Evolutionary conservation across 2,329 filamentous ascomycete genomes (phyloP), one percentile per base, ranked within the genome.

Genomic region (Fusarium nurragi): DNA sequence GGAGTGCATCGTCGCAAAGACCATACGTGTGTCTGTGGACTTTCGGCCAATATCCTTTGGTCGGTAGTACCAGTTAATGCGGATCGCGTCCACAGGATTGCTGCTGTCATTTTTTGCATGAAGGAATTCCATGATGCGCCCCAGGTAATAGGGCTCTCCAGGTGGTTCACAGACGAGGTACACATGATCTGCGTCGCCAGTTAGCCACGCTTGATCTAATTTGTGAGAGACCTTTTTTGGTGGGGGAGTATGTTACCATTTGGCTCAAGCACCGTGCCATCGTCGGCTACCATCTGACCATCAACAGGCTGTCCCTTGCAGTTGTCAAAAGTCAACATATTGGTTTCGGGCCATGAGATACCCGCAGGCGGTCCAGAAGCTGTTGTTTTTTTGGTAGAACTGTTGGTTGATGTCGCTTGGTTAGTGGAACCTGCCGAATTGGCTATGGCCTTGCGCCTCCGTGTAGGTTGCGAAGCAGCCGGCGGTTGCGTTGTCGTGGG

Each of bases 1-100:
- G 23, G 95, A 98, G 78, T 99, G 95, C 95, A 99, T 99, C 26
- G 95, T 97, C 64, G 93, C 94, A 79, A 94, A 97, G 49, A 99
- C 88, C 72, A 94, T 84, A 63, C 95, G 91, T 59, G 92, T 94
- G 82, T 99, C 95, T 76, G 91, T 90, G 70, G 92, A 90, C 80
- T 94, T 95, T 70, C 94, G 92, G 69, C 92, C 92, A 74, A 98
- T 97, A 79, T 99, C 95, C 78, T 95, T 93, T 54, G 95, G 94
- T 37, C 95, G 89, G 77, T 98, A 98, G 79, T 94, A 97, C 95
- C 95, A 99, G 80, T 99, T 99, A 74, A 98, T 91, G 69, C 94
- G 90, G 72, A 99, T 79, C 38, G 92, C 88, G 75, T 97, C 94
- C 65, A 99, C 88, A 1, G 91, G 89, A 58, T 88, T 86, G 52